Base-by-base conservation (phyloP, 352 stramenopile species). In the Phytophthora brassicae region DNA sequence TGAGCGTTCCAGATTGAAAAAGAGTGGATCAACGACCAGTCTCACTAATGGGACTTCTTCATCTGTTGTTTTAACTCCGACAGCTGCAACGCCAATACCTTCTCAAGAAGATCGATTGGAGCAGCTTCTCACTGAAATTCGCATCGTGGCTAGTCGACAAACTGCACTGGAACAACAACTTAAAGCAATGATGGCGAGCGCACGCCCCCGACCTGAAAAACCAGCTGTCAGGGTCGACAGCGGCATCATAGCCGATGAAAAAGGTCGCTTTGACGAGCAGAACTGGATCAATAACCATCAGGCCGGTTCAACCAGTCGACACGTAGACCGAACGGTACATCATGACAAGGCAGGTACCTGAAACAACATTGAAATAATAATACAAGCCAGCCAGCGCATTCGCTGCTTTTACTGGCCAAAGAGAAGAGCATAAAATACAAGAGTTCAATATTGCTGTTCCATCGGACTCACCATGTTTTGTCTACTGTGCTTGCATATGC, bases 201-300 rank as follows among this genome's bases (percentile, higher is more conserved):
- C 47, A 20, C 16, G 20, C 8, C 17, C 41, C 1, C 29, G 41
- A 13, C 17, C 33, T 0, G 48, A 67, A 6, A 50, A 0, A 43
- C 42, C 19, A 23, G 12, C 11, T 14, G 16, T 4, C 16, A 65
- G 12, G 50, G 11, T 52, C 2, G 58, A 58, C 28, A 58, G 22
- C 38, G 58, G 36, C 19, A 31, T 48, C 6, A 49, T 49, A 14
- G 41, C 42, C 6, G 20, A 58, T n/a, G 56, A 70, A 22, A 63
- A 20, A n/a, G 51, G 57, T 38, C 71, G 71, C 1, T 80, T 83
- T 42, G 59, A 70, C 20, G 68, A 78, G 31, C 74, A 77, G 53
- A 48, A 71, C 43, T 74, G 60, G 47, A 63, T 64, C 14, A 35
- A 66, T 39, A 9, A 23, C 14, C 55, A 45, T 2, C 39, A 57